Conservation (phyloP, 306 rosid species). For the Boehmeria nivea region DNA sequence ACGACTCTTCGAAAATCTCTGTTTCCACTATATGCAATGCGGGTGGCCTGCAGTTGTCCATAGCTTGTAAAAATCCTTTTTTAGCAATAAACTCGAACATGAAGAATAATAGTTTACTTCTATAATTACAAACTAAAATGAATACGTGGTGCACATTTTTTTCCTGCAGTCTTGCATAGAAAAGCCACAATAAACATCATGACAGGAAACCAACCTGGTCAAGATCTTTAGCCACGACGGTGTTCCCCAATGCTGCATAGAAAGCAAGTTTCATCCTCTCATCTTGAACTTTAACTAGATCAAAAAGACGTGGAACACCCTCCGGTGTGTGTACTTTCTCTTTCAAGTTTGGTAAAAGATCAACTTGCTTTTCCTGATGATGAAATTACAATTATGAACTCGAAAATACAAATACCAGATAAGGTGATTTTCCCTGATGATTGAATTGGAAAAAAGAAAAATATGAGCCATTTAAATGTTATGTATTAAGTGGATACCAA, state of each 20-base stretch:
- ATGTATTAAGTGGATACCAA: background rate
- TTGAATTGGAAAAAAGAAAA: conserved; percentile 5
- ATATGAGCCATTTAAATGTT: background rate
- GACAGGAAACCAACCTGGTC: conserved; percentile 60
- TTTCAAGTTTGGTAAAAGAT: conserved; percentile 56
- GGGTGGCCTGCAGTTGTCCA: conserved; percentile 60
- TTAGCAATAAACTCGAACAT: background rate
- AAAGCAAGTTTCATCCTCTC: conserved; percentile 93
- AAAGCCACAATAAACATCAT: background rate
- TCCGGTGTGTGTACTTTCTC: conserved; percentile 64
- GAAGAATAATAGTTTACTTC: too few relatives aligned
- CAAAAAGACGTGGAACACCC: conserved; percentile 88
- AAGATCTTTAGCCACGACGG: conserved; percentile 80
- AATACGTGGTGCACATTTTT: background rate
- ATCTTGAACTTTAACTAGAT: conserved; percentile 70
- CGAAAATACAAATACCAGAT: conserved; percentile 10
- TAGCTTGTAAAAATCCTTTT: background rate
- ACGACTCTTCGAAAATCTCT: conserved; percentile 76
- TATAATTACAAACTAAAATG: background rate
- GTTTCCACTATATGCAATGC: conserved; percentile 66
- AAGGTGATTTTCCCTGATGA: conserved; percentile 54
- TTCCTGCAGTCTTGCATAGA: background rate
- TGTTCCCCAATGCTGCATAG: conserved; percentile 65
- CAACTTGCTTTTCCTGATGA: conserved; percentile 79
- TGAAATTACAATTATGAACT: conserved; percentile 2